phyloP scores from a whole-genome alignment of 2,329 filamentous ascomycete genomes.

The Lasiodiplodia citricola region DNA sequence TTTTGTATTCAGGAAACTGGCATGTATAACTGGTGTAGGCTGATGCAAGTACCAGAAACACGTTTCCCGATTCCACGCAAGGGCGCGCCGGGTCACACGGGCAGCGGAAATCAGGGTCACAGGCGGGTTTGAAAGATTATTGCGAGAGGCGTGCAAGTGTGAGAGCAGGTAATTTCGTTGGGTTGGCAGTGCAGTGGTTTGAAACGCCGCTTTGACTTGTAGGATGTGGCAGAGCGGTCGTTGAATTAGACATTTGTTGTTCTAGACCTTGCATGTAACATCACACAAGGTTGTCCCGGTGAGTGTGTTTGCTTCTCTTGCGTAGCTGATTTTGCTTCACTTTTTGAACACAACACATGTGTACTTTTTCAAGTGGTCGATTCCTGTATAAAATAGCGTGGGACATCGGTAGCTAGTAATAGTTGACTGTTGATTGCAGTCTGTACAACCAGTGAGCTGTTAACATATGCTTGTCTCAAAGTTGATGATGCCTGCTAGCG shows the following conservation, averaged over 20 bases:
- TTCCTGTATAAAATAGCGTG: too few species aligned
- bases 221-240: background rate
- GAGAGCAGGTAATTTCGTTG: background rate
- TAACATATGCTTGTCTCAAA: too few species aligned
- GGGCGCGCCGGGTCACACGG: too few species aligned
- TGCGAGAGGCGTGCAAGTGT: background rate
- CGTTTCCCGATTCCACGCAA: too few species aligned
- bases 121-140: background rate
- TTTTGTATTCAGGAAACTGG: too few species aligned
- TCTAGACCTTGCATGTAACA: background rate
- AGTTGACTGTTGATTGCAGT: too few species aligned
- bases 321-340: background rate
- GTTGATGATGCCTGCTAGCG: background rate
- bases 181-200: background rate
- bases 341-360: background rate
- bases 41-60: too few species aligned
- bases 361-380: too few species aligned
- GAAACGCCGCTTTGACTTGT: background rate
- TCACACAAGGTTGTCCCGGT: constrained; percentile 3
- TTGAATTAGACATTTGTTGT: background rate
- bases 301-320: background rate
- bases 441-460: background rate
- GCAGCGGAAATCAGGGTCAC: too few species aligned
- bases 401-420: background rate
- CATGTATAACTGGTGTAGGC: too few species aligned